These are phyloP conservation scores for Phytophthora litchii DNA, from an alignment of 352 stramenopile genomes.

Conservation along the genomic window DNA sequence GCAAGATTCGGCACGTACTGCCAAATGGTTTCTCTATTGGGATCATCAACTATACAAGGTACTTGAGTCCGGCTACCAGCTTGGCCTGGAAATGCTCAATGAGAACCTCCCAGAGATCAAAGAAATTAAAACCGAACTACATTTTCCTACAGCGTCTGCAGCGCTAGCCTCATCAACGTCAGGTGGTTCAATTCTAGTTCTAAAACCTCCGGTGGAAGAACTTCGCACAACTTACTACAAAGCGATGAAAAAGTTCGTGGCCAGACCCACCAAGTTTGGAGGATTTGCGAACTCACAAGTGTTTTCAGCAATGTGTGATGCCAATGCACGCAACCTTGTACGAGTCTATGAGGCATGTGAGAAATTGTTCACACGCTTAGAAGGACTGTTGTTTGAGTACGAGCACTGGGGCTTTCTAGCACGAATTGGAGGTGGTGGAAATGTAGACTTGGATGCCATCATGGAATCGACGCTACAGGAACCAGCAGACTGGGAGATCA, in stretches of 20 bases:
- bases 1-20: constrained; percentile 82
- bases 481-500: constrained; percentile 85
- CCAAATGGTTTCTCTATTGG: constrained; percentile 94
- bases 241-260: constrained; percentile 96
- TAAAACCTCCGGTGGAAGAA: constrained; percentile 93
- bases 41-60: constrained; percentile 96
- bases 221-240: constrained; percentile 94
- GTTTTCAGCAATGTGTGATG: constrained; percentile 89
- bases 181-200: constrained; percentile 53
- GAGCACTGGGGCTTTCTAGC: constrained; percentile 81
- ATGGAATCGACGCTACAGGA: constrained; percentile 81
- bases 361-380: constrained; percentile 86
- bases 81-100: constrained; percentile 95
- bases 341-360: constrained; percentile 93
- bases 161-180: constrained; percentile 5
- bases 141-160: constrained; percentile 49
- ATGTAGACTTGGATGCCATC: constrained; percentile 73
- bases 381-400: constrained; percentile 78
- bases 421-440: constrained; percentile 45
- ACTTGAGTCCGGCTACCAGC: constrained; percentile 92
- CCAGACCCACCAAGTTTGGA: constrained; percentile 86
- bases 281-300: constrained; percentile 89
- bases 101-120: constrained; percentile 93
- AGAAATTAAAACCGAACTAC: constrained; percentile 78
- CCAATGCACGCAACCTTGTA: constrained; percentile 86